Conservation (phyloP, 2,329 filamentous ascomycete species). For the Cladorrhinum sp. region DNA sequence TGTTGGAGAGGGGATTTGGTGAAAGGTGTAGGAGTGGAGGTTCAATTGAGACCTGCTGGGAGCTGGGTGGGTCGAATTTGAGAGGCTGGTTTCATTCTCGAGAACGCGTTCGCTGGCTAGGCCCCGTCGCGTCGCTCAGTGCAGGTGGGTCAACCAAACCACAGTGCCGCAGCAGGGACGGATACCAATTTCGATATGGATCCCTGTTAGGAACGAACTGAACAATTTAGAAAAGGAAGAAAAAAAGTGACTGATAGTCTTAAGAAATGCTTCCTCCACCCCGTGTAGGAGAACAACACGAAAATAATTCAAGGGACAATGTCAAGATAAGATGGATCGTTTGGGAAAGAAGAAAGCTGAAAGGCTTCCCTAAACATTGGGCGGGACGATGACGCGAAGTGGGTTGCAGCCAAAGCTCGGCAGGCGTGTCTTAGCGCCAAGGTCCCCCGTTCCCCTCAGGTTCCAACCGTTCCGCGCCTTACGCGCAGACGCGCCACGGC, state of each 20-base stretch:
- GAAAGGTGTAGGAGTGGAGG: slow-evolving; percentile 2
- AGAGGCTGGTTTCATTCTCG: slow-evolving; percentile 27
- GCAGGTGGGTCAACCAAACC: slow-evolving; percentile 25
- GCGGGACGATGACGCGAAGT: slow-evolving; percentile 21
- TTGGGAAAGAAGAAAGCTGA: neutral
- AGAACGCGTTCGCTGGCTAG: slow-evolving; percentile 25
- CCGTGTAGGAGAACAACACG: neutral
- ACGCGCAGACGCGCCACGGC: slow-evolving; percentile 20
- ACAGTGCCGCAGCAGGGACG: slow-evolving; percentile 4
- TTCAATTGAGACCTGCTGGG: slow-evolving; percentile 15
- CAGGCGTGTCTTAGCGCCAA: slow-evolving; percentile 4
- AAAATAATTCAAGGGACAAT: neutral
- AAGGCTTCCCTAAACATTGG: slow-evolving; percentile 5
- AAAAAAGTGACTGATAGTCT: neutral
- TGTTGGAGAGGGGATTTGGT: neutral
- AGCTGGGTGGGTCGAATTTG: slow-evolving; percentile 21
- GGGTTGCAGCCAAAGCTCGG: slow-evolving; percentile 7
- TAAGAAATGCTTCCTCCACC: neutral
- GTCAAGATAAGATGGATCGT: neutral
- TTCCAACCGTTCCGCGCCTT: neutral
- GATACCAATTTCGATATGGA: neutral
- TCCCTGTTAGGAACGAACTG: neutral
- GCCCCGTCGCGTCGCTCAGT: slow-evolving; percentile 28
- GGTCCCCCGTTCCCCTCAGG: neutral
- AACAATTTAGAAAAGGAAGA: neutral